Percentiles rank a stretch among this genome's conserved stretches.
Evolutionary conservation across 2,329 filamentous ascomycete species (phyloP).

Genomic region (Pyrenophora seminiperda): DNA sequence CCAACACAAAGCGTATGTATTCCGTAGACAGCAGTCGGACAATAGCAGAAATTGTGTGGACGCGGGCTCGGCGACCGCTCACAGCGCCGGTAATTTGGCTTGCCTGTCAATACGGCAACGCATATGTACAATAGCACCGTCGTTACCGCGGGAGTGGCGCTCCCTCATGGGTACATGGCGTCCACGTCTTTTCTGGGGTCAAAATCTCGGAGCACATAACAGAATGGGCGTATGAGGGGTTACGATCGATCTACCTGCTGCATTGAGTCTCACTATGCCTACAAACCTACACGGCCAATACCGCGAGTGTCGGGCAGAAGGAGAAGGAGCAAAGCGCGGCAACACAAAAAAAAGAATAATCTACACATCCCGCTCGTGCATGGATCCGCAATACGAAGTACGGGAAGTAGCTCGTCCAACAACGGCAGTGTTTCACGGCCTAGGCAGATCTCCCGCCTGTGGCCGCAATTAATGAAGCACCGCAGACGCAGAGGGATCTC

Average conservation of each 20-base stretch:
- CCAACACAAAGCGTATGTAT: neutral
- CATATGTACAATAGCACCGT: too few relatives aligned
- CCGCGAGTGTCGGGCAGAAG: neutral
- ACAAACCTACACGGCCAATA: too few relatives aligned
- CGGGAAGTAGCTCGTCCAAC: neutral
- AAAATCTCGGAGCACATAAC: too few relatives aligned
- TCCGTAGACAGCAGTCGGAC: too few relatives aligned
- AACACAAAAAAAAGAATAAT: conserved; percentile 1
- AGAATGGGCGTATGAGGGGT: too few relatives aligned
- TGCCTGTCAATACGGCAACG: neutral
- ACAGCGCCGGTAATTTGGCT: neutral
- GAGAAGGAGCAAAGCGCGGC: conserved; percentile 6
- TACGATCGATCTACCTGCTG: too few relatives aligned
- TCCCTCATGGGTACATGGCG: too few relatives aligned
- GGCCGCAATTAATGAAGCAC: conserved; percentile 10
- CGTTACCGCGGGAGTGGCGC: neutral
- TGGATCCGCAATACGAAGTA: neutral
- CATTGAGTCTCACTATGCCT: neutral
- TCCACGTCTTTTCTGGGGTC: too few relatives aligned
- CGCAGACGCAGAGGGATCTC: conserved; percentile 16
- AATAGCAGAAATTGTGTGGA: neutral
- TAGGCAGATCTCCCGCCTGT: conserved; percentile 29
- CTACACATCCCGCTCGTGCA: neutral
- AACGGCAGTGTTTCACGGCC: conserved; percentile 13
- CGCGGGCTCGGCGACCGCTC: conserved; percentile 4